Evolutionary conservation across 257 asterid species (phyloP), one percentile per base, ranked within the genome.

Genomic region (Misopates orontium): DNA sequence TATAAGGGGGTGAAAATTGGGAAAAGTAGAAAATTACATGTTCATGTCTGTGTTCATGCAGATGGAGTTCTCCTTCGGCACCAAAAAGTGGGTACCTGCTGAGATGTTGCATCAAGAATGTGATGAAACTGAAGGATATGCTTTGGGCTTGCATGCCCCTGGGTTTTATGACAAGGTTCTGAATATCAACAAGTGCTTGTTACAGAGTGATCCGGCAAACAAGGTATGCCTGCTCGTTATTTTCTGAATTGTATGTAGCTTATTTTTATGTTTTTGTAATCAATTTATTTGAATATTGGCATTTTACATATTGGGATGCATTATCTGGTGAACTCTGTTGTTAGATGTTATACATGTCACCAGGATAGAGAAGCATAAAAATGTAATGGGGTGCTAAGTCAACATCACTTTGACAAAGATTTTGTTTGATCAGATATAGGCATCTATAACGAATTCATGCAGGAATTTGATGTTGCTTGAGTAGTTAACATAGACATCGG

Each of bases 11-110:
- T 41, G 47, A 25, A 39, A 59, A n/a, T 19, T 58, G 50, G 31
- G 1, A 23, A 71, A 42, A 11, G 54, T 17, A 36, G 20, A 49
- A 52, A 28, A 9, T n/a, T 31, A 21, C n/a, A n/a, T n/a, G 62
- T 70, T 73, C 40, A 53, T 72, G 24, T 62, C 14, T 58, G 15
- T 73, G 69, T 28, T 69, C 56, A 64, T 75, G 80, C 76, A 89
- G 98, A 93, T 93, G 98, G 98, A 93, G 69, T 90, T 93, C 80
- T 93, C 98, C 28, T 93, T 87, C 67, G 96, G 98, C 58, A 72
- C 84, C 77, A 87, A 77, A 76, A 82, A 78, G 61, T 93, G 98
- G 98, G 80, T 93, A 58, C 96, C 97, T 51, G 78, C 64, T 25
- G 96, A 93, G 62, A 64, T 74, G 53, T 71, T 89, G 50, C 78